These are phyloP conservation scores for Trichomonas tenax DNA, from an alignment of 208 protist species.

Conservation along the genomic window DNA sequence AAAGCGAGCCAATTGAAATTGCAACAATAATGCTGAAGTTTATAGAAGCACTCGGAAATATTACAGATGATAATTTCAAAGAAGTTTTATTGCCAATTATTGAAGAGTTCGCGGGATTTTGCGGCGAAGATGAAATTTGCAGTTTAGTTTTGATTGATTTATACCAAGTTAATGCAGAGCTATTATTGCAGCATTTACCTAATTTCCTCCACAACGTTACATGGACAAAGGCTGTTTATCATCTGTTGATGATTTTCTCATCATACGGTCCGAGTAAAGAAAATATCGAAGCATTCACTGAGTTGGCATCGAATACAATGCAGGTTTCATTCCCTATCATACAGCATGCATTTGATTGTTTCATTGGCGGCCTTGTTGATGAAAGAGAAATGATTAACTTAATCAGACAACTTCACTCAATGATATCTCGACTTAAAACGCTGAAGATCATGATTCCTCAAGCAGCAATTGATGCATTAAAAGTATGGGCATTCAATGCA, in stretches of 20 bases:
- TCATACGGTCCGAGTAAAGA: neutral
- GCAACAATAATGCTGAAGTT: neutral
- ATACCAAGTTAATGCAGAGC: neutral
- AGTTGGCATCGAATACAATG: neutral
- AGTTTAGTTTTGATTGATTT: neutral
- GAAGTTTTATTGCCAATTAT: neutral
- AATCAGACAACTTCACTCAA: neutral
- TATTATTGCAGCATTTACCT: neutral
- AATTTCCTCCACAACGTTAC: neutral
- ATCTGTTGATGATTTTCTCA: neutral
- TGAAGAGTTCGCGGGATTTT: neutral
- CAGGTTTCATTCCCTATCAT: neutral
- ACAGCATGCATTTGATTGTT: neutral
- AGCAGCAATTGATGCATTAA: neutral
- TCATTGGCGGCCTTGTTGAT: neutral
- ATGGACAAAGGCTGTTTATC: neutral
- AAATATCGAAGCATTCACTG: neutral
- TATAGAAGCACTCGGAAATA: neutral
- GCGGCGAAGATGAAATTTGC: neutral
- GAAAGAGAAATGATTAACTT: neutral
- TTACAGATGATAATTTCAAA: neutral
- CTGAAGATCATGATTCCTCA: neutral
- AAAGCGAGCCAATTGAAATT: neutral
- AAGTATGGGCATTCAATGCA: neutral
- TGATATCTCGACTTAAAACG: neutral